Evolutionary conservation across 129 eudicot genomes (phyloP).

Genomic region (Tanacetum coccineum): DNA sequence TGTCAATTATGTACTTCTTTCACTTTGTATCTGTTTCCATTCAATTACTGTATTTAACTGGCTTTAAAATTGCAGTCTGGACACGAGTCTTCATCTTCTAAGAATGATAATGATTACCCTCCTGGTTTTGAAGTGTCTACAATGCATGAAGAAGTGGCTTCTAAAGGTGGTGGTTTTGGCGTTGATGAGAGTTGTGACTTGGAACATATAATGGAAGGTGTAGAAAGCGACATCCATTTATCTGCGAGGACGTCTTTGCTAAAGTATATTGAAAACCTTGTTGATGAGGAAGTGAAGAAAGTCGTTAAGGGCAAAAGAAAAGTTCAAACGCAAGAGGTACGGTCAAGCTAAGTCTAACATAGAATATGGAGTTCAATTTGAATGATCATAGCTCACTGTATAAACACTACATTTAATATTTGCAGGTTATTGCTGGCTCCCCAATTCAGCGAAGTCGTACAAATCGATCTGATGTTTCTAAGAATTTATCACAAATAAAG

Average conservation of each 20-base stretch:
- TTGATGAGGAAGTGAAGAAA: constrained; percentile 58
- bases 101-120: constrained; percentile 71
- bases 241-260: constrained; percentile 46
- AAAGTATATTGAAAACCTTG: constrained; percentile 43
- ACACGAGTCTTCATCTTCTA: constrained; percentile 41
- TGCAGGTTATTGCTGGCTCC: constrained; percentile 42
- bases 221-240: constrained; percentile 52
- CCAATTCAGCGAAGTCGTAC: constrained; percentile 19
- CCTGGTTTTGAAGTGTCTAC: constrained; percentile 67
- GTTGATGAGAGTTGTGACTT: constrained; percentile 14
- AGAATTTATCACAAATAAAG: constrained; percentile 15
- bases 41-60: constrained; percentile 12
- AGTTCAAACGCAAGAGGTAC: constrained; percentile 50
- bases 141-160: constrained; percentile 27
- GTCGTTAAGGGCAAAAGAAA: constrained; percentile 28
- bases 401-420: constrained; percentile 9
- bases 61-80: constrained; percentile 35
- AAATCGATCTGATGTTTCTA: constrained; percentile 24
- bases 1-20: constrained; percentile 10
- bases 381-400: neutral
- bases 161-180: constrained; percentile 12
- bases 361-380: neutral
- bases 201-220: constrained; percentile 41
- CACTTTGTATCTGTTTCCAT: constrained; percentile 2
- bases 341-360: neutral